Evolutionary conservation across 345 rosid species (phyloP), one percentile per base, ranked within the genome.

Genomic region (Eucalyptus tenuipes): DNA sequence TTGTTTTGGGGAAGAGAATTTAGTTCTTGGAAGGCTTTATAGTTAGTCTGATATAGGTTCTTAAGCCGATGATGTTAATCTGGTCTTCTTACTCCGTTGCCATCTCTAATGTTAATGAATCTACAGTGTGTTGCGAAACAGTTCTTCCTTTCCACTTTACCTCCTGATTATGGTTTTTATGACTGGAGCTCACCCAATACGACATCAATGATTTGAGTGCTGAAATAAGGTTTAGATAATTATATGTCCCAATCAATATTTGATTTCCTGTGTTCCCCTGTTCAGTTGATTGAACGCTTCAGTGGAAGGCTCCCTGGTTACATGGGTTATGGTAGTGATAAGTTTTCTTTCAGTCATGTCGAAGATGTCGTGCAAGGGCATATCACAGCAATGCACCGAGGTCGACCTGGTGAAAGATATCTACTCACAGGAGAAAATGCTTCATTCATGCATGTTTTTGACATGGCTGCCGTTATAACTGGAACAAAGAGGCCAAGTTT

Each of bases 331-430:
- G 99, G 99, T 49, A 91, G 93, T 57, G 99, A 97, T 89, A 94
- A 87, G 88, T 97, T 49, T 88, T 96, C 99, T 22, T 97, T 95
- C 52, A 90, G 96, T 91, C 97, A 96, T 87, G 96, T 95, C 88
- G 99, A 97, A 88, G 98, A 97, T 93, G 95, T 96, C 13, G 98
- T 94, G 27, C 91, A 95, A 42, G 99, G 99, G 85, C 99, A 97
- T 61, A 81, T 97, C 79, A 96, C 96, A 52, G 97, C 97, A 29
- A 90, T 96, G 93, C 92, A 92, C 59, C 96, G 94, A 92, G 98
- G 97, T 90, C 91, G 87, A 80, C 88, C 90, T 2, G 99, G 98
- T 48, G 97, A 96, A 88, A 94, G 99, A 92, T 97, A 96, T 90
- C 91, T 96, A 24, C 99, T 97, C 31, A 93, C 99, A 0, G 99